Percentiles rank a stretch among this genome's conserved stretches.
phyloP scores from a whole-genome alignment of 345 rosid genomes.

The Geranium brycei region DNA sequence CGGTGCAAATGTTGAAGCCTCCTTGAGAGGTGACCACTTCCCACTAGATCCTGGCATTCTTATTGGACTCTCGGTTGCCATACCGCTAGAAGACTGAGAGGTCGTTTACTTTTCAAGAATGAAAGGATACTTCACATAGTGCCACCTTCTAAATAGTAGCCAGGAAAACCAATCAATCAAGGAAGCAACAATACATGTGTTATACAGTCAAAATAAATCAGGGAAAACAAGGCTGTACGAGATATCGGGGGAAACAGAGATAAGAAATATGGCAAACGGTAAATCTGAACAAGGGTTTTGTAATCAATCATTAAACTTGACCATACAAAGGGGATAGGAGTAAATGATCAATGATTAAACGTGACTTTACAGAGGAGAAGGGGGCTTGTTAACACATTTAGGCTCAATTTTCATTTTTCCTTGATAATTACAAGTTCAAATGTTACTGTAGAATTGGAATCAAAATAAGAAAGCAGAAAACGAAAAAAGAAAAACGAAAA shows the following conservation, averaged over 20 bases:
- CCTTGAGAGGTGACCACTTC: constrained; percentile 49
- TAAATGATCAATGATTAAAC: too few relatives aligned
- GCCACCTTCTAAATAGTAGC: not conserved
- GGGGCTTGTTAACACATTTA: too few relatives aligned
- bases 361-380: too few relatives aligned
- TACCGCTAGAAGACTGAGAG: constrained; percentile 8
- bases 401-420: not conserved
- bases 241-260: not conserved
- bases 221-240: not conserved
- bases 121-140: not conserved
- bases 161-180: not conserved
- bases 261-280: too few relatives aligned
- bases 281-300: too few relatives aligned
- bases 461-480: not conserved
- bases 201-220: not conserved
- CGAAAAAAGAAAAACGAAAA: too few relatives aligned
- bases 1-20: constrained; percentile 38
- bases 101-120: not conserved
- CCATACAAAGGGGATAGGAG: too few relatives aligned
- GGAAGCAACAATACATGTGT: not conserved
- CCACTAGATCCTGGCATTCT: constrained; percentile 57
- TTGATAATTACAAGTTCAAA: not conserved
- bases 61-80: constrained; percentile 86
- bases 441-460: not conserved
- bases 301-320: too few relatives aligned